phyloP scores from a whole-genome alignment of 2,329 filamentous ascomycete species.

The Xenoacremonium recifei region DNA sequence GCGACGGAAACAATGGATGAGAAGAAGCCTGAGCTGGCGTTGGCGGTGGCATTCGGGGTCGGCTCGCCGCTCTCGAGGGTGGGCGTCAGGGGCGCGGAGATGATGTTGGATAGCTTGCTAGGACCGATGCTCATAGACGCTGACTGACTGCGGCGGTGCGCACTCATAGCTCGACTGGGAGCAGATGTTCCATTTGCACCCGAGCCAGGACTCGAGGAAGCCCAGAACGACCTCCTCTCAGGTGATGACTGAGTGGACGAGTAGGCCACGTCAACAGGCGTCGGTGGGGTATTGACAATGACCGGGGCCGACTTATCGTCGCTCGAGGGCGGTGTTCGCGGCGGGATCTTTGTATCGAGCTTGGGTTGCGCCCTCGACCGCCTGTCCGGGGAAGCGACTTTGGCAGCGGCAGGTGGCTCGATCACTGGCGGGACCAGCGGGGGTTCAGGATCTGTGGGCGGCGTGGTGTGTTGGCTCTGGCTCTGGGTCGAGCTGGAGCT shows the following conservation, averaged over 20 bases:
- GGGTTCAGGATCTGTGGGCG: slow-evolving; percentile 17
- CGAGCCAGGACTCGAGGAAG: slow-evolving; percentile 22
- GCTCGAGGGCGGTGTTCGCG: slow-evolving; percentile 47
- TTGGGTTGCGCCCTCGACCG: slow-evolving; percentile 27
- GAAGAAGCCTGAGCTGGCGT: slow-evolving; percentile 70
- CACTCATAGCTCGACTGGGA: slow-evolving; percentile 70
- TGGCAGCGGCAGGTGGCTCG: slow-evolving; percentile 30
- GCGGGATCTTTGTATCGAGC: slow-evolving; percentile 33
- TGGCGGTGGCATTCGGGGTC: slow-evolving; percentile 51
- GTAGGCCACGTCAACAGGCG: slow-evolving; percentile 49
- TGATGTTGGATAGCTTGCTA: slow-evolving; percentile 83
- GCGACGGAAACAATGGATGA: slow-evolving; percentile 90
- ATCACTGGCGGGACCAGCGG: slow-evolving; percentile 20
- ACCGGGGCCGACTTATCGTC: slow-evolving; percentile 45
- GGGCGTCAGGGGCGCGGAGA: slow-evolving; percentile 71
- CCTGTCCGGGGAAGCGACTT: slow-evolving; percentile 26
- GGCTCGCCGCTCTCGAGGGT: slow-evolving; percentile 64
- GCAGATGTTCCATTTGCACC: slow-evolving; percentile 56
- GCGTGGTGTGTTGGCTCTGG: slow-evolving; percentile 18
- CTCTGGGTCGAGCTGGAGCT: too few species aligned
- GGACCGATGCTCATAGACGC: slow-evolving; percentile 59
- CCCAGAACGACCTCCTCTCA: slow-evolving; percentile 28
- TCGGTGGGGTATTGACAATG: slow-evolving; percentile 67
- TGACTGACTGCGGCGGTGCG: slow-evolving; percentile 59
- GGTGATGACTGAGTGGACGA: slow-evolving; percentile 22